These are phyloP conservation scores for Tetrapisispora nanseiensis DNA, from an alignment of 805 yeast species.

Conservation along the genomic window DNA sequence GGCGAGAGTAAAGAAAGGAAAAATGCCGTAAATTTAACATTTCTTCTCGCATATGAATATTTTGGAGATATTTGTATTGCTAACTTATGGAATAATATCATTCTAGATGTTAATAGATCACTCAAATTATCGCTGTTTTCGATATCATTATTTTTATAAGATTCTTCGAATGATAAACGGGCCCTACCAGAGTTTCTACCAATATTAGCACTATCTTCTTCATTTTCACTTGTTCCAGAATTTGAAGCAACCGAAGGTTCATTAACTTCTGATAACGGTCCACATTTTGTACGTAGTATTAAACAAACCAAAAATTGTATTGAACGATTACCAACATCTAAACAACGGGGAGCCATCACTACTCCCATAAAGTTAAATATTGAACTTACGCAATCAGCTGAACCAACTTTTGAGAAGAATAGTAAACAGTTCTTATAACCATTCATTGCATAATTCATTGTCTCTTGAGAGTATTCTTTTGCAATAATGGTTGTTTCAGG, in stretches of 20 bases:
- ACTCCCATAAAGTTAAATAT: conserved; percentile 34
- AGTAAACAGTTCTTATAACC: conserved; percentile 35
- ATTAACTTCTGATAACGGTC: conserved; percentile 31
- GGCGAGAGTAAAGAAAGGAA: conserved; percentile 27
- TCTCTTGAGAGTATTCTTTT: conserved; percentile 34
- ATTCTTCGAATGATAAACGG: conserved; percentile 5
- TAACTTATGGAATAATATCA: conserved; percentile 34
- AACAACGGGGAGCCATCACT: conserved; percentile 38
- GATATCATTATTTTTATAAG: conserved; percentile 27
- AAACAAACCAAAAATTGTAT: conserved; percentile 47
- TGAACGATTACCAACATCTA: conserved; percentile 47
- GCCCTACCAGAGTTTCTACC: background rate
- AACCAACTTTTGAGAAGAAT: conserved; percentile 31
- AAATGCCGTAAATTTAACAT: conserved; percentile 46
- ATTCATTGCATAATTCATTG: conserved; percentile 35
- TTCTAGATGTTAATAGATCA: conserved; percentile 32
- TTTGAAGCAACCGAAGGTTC: conserved; percentile 18
- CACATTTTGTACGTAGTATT: conserved; percentile 40
- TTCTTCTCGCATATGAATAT: conserved; percentile 61
- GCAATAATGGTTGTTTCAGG: conserved; percentile 28
- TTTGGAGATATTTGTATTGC: conserved; percentile 41
- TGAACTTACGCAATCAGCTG: conserved; percentile 28
- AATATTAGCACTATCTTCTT: background rate
- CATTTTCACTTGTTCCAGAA: conserved; percentile 15
- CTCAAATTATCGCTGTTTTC: conserved; percentile 32